phyloP scores from a whole-genome alignment of 2,329 filamentous ascomycete species.

The Alternaria conjuncta region DNA sequence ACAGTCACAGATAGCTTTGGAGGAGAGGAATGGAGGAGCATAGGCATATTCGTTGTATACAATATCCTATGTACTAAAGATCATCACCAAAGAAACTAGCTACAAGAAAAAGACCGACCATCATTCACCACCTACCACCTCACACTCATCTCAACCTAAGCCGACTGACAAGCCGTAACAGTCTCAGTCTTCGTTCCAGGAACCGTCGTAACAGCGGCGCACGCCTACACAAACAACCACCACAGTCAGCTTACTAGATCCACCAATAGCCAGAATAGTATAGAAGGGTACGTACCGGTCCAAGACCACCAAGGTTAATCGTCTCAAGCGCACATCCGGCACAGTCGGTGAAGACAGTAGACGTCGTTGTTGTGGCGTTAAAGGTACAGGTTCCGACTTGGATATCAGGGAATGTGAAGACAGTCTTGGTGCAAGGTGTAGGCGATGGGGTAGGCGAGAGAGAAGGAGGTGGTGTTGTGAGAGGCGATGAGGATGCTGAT shows the following conservation, averaged over 20 bases:
- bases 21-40: not conserved
- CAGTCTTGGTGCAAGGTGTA: slow-evolving; percentile 21
- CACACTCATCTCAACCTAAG: not conserved
- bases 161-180: slow-evolving; percentile 14
- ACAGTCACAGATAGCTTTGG: not conserved
- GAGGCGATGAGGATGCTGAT: not conserved
- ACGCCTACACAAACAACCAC: slow-evolving; percentile 25
- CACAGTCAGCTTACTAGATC: not conserved
- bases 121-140: not conserved
- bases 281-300: not conserved
- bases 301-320: slow-evolving; percentile 1
- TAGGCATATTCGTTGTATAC: not conserved
- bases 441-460: not conserved
- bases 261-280: not conserved
- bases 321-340: slow-evolving; percentile 31
- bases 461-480: not conserved
- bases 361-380: slow-evolving; percentile 27
- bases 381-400: slow-evolving; percentile 29
- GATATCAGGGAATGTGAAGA: slow-evolving; percentile 26
- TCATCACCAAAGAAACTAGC: not conserved
- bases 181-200: slow-evolving; percentile 21
- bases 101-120: not conserved
- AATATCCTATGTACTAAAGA: not conserved
- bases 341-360: slow-evolving; percentile 37
- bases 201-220: slow-evolving; percentile 22